Evolutionary conservation across 441 rosid species (phyloP).

Genomic region (Euphorbia celastroides): DNA sequence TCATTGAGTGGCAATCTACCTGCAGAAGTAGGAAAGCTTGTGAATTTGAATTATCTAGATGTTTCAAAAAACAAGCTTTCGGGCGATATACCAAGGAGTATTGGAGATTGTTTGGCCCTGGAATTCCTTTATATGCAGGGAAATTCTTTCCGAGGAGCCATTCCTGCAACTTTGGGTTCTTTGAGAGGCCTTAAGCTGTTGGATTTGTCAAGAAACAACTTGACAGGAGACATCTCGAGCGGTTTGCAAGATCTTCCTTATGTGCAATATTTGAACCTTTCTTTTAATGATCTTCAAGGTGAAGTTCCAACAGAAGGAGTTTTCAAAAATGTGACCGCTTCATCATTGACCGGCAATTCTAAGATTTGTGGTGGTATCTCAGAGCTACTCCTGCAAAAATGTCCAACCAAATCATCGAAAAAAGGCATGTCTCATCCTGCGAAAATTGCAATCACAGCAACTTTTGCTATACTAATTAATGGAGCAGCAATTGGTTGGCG

Average conservation of each 20-base stretch:
- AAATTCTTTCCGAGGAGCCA: conserved; percentile 23
- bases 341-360: conserved; percentile 15
- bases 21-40: neutral
- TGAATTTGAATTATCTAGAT: neutral
- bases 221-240: conserved; percentile 15
- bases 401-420: neutral
- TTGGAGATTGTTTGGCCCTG: conserved; percentile 17
- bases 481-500: too few relatives aligned
- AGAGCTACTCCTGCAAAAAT: conserved; percentile 3
- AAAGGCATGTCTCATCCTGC: neutral
- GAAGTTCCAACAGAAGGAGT: conserved; percentile 8
- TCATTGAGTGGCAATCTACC: neutral
- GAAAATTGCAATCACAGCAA: neutral
- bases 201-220: conserved; percentile 24
- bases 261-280: conserved; percentile 7
- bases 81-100: conserved; percentile 12
- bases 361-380: conserved; percentile 23
- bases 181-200: conserved; percentile 12
- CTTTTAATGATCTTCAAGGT: conserved; percentile 12
- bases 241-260: conserved; percentile 1
- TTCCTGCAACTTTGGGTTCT: conserved; percentile 20
- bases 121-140: neutral
- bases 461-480: too few relatives aligned
- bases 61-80: conserved; percentile 16
- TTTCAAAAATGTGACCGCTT: neutral